These are phyloP conservation scores for Ophiocordyceps unilateralis DNA, from an alignment of 2,329 filamentous ascomycete species.

Conservation along the genomic window DNA sequence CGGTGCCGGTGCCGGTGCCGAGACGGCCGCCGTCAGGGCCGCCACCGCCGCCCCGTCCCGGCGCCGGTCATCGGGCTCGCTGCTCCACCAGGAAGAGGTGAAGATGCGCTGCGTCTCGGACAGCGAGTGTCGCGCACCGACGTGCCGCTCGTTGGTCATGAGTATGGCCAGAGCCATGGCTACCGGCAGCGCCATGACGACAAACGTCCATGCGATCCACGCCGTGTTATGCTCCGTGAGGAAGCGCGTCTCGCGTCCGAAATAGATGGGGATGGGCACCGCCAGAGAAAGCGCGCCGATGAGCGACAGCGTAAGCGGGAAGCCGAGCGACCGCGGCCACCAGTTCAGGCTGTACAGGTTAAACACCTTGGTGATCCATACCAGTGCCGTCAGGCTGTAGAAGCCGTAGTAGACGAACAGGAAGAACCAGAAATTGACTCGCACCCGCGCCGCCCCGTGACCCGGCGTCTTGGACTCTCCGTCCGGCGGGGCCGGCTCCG, in stretches of 20 bases:
- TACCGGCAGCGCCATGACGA: slow-evolving; percentile 54
- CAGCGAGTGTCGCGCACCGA: slow-evolving; percentile 40
- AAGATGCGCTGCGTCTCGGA: slow-evolving; percentile 53
- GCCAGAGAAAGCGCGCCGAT: slow-evolving; percentile 44
- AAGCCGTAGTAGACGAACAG: slow-evolving; percentile 52
- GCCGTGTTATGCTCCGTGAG: slow-evolving; percentile 45
- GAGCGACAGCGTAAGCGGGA: slow-evolving; percentile 43
- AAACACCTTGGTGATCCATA: slow-evolving; percentile 57
- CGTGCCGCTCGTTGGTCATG: slow-evolving; percentile 44
- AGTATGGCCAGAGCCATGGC: slow-evolving; percentile 47
- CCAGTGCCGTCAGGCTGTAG: slow-evolving; percentile 48
- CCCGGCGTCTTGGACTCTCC: slow-evolving; percentile 39
- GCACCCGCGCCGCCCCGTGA: slow-evolving; percentile 44
- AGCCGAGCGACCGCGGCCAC: slow-evolving; percentile 49
- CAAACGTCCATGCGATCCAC: slow-evolving; percentile 54
- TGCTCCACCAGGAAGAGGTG: slow-evolving; percentile 48
- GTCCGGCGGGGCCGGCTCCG: slow-evolving; percentile 9
- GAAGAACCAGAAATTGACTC: slow-evolving; percentile 58
- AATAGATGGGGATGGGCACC: slow-evolving; percentile 42
- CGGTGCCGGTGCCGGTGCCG: slow-evolving; percentile 8
- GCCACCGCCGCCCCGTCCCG: slow-evolving; percentile 19
- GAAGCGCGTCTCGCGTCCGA: slow-evolving; percentile 31
- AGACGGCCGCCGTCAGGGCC: not conserved
- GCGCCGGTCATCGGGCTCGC: slow-evolving; percentile 28
- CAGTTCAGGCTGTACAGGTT: slow-evolving; percentile 56